phyloP scores from a whole-genome alignment of 176 grass and related monocot genomes.

The Elaeis guineensis region DNA sequence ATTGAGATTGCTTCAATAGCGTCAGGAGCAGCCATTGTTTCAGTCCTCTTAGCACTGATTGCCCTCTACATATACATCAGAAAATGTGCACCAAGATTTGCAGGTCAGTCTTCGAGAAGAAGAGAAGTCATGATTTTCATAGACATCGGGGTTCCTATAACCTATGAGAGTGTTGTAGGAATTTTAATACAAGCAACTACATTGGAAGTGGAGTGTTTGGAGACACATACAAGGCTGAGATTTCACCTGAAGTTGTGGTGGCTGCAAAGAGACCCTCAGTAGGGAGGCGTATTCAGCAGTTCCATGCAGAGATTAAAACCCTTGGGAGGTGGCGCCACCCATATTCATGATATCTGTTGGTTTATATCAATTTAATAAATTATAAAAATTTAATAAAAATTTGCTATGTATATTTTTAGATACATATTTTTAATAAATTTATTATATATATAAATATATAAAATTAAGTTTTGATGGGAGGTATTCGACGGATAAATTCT shows the following conservation, averaged over 20 bases:
- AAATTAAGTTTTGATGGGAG: no score
- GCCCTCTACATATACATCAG: constrained; percentile 88
- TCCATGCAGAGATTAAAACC: constrained; percentile 96
- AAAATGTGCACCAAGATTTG: constrained; percentile 58
- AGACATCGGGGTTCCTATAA: constrained; percentile 66
- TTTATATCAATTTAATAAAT: no score
- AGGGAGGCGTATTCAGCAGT: constrained; percentile 74
- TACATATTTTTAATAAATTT: no score
- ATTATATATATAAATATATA: no score
- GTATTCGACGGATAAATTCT: no score
- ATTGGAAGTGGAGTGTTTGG: constrained; percentile 95
- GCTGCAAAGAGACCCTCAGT: constrained; percentile 91
- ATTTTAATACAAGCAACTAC: constrained; percentile 92
- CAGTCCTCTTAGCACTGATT: constrained; percentile 81
- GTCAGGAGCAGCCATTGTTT: constrained; percentile 81
- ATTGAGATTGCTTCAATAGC: constrained; percentile 97
- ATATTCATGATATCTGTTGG: no score
- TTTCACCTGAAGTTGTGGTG: constrained; percentile 82
- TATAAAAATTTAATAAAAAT: no score
- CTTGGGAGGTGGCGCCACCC: constrained; percentile 72
- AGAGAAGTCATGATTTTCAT: constrained; percentile 70
- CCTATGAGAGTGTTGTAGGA: constrained; percentile 78
- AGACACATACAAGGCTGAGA: constrained; percentile 95
- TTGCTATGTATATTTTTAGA: no score
- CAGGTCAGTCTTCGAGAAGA: constrained; percentile 46